Evolutionary conservation across 78 protist genomes (phyloP).

Genomic region (Goniomonas avonlea): DNA sequence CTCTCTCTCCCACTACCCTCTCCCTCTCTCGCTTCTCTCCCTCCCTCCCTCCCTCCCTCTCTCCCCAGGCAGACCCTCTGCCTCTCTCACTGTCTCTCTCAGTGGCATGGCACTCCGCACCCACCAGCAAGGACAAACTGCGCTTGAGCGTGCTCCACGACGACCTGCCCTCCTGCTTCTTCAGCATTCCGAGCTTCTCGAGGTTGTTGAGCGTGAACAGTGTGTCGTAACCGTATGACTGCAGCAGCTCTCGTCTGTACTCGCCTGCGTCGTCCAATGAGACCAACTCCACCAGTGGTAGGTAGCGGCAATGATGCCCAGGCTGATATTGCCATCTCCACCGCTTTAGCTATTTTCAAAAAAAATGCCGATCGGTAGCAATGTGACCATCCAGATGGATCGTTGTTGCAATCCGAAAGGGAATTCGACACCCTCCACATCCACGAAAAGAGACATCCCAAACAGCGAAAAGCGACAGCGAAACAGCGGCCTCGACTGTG

Average conservation of each 20-base stretch:
- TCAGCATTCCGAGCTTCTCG: constrained; percentile 50
- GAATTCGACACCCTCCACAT: too few relatives aligned
- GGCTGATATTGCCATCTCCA: too few relatives aligned
- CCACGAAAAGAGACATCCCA: too few relatives aligned
- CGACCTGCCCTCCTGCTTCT: constrained; percentile 31
- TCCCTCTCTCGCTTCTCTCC: background rate
- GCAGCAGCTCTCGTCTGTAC: constrained; percentile 1
- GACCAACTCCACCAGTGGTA: background rate
- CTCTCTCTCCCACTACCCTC: background rate
- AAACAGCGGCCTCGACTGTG: too few relatives aligned
- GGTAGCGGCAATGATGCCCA: background rate
- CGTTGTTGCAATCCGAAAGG: too few relatives aligned
- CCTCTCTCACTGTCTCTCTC: background rate
- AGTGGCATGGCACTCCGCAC: too few relatives aligned
- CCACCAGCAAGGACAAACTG: too few relatives aligned
- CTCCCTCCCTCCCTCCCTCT: background rate
- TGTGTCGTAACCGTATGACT: constrained; percentile 61
- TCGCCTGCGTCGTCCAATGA: too few relatives aligned
- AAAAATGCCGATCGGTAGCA: too few relatives aligned
- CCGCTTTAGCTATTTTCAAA: too few relatives aligned
- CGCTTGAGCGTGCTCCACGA: constrained; percentile 62
- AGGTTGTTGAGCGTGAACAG: constrained; percentile 47
- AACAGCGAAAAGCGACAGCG: too few relatives aligned
- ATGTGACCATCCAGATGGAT: too few relatives aligned
- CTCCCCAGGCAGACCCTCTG: background rate